phyloP scores from a whole-genome alignment of 345 rosid genomes.

The Camelina sativa region DNA sequence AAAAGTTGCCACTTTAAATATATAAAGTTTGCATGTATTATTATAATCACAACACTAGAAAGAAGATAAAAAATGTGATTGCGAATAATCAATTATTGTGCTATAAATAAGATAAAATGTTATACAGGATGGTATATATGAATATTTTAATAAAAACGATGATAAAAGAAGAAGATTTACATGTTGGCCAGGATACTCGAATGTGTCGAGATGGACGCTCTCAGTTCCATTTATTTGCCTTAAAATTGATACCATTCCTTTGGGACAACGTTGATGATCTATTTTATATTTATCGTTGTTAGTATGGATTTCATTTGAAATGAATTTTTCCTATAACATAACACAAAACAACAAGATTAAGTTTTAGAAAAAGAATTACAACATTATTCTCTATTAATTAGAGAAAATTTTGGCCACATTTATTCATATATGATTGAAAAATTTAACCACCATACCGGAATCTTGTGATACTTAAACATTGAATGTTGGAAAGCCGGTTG shows the following conservation, averaged over 20 bases:
- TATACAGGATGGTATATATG: no score
- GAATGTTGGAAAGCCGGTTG: slow-evolving; percentile 37
- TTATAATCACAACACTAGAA: neutral
- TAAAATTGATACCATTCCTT: slow-evolving; percentile 9
- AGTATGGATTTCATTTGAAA: no score
- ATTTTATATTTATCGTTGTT: no score
- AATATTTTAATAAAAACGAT: no score
- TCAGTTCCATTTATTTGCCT: slow-evolving; percentile 3
- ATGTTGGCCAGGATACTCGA: slow-evolving; percentile 7
- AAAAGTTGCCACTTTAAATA: neutral
- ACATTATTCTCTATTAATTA: no score
- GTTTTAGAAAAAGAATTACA: no score
- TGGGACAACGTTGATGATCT: no score
- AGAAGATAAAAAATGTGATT: neutral
- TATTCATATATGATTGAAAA: neutral
- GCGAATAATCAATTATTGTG: neutral
- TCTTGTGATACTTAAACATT: slow-evolving; percentile 25
- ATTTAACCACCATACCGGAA: slow-evolving; percentile 9
- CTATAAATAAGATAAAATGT: neutral
- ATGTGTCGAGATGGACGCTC: neutral
- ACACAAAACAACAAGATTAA: no score
- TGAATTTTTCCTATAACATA: neutral
- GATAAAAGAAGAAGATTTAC: neutral
- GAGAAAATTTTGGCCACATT: no score
- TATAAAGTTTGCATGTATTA: neutral